These are phyloP conservation scores for Salisapilia sapeloensis DNA, from an alignment of 352 stramenopile genomes.

Conservation along the genomic window DNA sequence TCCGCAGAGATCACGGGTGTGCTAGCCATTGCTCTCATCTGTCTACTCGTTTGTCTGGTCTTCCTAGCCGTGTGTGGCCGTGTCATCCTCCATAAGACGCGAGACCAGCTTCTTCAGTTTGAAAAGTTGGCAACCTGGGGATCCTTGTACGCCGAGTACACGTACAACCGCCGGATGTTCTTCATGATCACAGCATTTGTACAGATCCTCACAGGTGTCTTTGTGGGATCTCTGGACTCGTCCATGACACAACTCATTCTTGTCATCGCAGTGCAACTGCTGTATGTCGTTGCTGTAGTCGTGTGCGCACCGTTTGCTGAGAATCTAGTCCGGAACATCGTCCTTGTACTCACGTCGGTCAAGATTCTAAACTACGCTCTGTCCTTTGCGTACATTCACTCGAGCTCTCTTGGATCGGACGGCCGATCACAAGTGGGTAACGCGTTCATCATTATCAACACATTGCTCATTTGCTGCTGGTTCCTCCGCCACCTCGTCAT, in stretches of 20 bases:
- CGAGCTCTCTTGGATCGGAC: constrained; percentile 18
- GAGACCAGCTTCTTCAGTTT: constrained; percentile 35
- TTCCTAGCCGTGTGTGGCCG: constrained; percentile 29
- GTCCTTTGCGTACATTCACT: constrained; percentile 36
- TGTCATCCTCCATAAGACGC: constrained; percentile 30
- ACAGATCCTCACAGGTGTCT: constrained; percentile 32
- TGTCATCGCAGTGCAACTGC: constrained; percentile 24
- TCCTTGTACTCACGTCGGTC: constrained; percentile 22
- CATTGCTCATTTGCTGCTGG: constrained; percentile 32
- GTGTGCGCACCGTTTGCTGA: constrained; percentile 20
- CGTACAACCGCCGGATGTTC: constrained; percentile 43
- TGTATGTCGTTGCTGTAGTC: constrained; percentile 32
- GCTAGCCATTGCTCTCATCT: constrained; percentile 19
- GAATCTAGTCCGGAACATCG: constrained; percentile 18
- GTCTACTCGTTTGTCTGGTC: constrained; percentile 24
- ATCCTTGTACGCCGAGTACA: constrained; percentile 40
- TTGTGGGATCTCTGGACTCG: constrained; percentile 32
- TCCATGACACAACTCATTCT: constrained; percentile 36
- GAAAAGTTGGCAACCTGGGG: constrained; percentile 41
- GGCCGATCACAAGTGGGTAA: constrained; percentile 18
- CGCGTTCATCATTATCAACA: constrained; percentile 45
- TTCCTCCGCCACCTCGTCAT: constrained; percentile 40
- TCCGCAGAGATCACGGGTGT: constrained; percentile 7
- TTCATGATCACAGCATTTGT: constrained; percentile 32
- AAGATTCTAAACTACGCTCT: constrained; percentile 46